Evolutionary conservation across 805 yeast species (phyloP).

Genomic region (Starmerella stigmatis): DNA sequence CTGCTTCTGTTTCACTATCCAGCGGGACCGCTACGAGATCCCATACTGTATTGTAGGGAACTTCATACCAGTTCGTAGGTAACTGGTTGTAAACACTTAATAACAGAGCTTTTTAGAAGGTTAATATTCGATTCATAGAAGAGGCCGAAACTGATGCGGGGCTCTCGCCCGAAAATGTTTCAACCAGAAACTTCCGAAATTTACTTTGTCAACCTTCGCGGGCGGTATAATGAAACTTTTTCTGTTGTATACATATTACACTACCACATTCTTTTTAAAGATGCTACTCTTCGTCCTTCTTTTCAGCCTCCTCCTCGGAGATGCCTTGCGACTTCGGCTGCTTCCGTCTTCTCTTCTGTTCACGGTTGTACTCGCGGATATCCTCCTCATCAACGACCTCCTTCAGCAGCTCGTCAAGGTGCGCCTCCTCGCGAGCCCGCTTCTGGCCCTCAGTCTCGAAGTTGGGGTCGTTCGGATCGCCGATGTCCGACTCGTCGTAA

Average conservation of each 20-base stretch:
- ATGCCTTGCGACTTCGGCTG: constrained; percentile 8
- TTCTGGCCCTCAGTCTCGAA: constrained; percentile 26
- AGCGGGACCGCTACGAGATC: constrained; percentile 4
- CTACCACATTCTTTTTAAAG: not conserved
- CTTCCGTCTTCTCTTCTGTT: constrained; percentile 31
- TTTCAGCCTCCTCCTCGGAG: not conserved
- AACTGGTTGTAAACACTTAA: too few relatives aligned
- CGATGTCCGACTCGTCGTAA: constrained; percentile 40
- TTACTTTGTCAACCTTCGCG: too few relatives aligned
- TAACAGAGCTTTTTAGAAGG: too few relatives aligned
- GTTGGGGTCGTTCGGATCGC: constrained; percentile 33
- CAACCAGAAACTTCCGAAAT: too few relatives aligned
- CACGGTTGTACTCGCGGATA: constrained; percentile 49
- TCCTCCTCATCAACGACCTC: constrained; percentile 76
- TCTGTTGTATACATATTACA: not conserved
- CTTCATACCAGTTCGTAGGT: constrained; percentile 1
- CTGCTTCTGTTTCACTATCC: constrained; percentile 6
- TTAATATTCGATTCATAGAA: too few relatives aligned
- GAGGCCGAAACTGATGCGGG: too few relatives aligned
- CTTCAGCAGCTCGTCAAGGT: constrained; percentile 65
- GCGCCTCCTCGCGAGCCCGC: constrained; percentile 27
- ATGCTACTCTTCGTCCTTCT: constrained; percentile 5
- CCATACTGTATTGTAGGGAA: constrained; percentile 4
- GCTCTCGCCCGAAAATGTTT: too few relatives aligned
- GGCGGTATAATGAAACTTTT: too few relatives aligned